Evolutionary conservation across 1,284 basidiomycete genomes (phyloP).

Genomic region (Ganoderma leucocontextum): DNA sequence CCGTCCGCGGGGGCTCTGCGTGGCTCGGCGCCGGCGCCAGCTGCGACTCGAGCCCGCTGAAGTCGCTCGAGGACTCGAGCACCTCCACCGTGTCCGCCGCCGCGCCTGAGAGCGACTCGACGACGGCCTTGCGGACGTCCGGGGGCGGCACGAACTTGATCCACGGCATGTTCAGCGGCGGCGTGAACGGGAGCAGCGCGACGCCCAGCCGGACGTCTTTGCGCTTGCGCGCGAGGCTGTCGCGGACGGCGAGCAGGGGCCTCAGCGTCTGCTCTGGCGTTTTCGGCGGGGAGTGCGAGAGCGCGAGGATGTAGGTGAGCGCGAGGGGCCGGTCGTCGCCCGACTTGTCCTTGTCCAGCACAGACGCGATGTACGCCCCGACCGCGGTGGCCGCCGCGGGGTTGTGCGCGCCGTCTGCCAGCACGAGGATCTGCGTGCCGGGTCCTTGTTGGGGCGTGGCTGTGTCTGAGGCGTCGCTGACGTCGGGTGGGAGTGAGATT

Average conservation of each 20-base stretch:
- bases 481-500: conserved; percentile 35
- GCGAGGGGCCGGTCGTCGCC: conserved; percentile 17
- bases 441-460: not conserved
- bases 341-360: conserved; percentile 38
- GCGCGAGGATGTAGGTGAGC: conserved; percentile 76
- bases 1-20: conserved; percentile 41
- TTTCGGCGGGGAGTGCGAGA: conserved; percentile 87
- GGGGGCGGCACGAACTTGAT: conserved; percentile 66
- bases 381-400: conserved; percentile 81
- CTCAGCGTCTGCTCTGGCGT: conserved; percentile 74
- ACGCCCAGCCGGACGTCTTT: conserved; percentile 48
- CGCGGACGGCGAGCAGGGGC: conserved; percentile 57
- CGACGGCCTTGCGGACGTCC: conserved; percentile 56
- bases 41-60: not conserved
- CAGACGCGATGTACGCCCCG: conserved; percentile 70
- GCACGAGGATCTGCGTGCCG: conserved; percentile 49
- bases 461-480: not conserved
- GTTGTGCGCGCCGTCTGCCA: conserved; percentile 98
- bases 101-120: conserved; percentile 49
- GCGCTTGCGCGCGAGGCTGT: conserved; percentile 14
- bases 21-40: not conserved
- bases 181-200: conserved; percentile 69
- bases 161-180: conserved; percentile 93
- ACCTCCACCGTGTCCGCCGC: conserved; percentile 50
- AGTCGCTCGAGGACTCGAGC: conserved; percentile 29